phyloP scores from a whole-genome alignment of 2,329 filamentous ascomycete genomes.

The Lecanosticta acicola region DNA sequence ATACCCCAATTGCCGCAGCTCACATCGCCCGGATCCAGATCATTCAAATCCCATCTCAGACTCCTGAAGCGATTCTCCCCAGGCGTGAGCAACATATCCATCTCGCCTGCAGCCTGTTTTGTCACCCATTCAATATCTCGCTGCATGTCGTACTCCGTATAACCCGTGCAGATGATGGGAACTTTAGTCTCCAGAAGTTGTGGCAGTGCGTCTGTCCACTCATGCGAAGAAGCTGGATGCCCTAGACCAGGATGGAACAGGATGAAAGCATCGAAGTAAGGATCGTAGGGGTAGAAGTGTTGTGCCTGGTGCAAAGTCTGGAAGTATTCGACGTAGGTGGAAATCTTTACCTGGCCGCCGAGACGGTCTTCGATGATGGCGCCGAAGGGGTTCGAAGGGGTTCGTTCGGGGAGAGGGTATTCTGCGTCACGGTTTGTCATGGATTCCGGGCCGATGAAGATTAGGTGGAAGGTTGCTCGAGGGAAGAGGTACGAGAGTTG shows the following conservation, averaged over 20 bases:
- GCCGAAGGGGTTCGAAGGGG: constrained; percentile 81
- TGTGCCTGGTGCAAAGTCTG: constrained; percentile 90
- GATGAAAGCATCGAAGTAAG: constrained; percentile 97
- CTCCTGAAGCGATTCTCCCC: constrained; percentile 93
- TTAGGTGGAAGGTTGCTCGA: constrained; percentile 78
- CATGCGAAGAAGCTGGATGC: constrained; percentile 85
- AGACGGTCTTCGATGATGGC: constrained; percentile 90
- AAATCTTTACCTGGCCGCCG: constrained; percentile 87
- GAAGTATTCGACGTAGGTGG: constrained; percentile 96
- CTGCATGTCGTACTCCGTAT: constrained; percentile 92
- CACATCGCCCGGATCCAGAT: constrained; percentile 87
- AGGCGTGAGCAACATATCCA: constrained; percentile 84
- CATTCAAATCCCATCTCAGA: constrained; percentile 93
- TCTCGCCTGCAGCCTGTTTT: constrained; percentile 79
- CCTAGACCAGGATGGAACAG: constrained; percentile 95
- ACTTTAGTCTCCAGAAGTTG: constrained; percentile 90
- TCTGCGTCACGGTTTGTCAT: constrained; percentile 93
- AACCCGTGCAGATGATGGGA: constrained; percentile 89
- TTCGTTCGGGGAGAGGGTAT: constrained; percentile 83
- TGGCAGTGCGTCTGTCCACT: constrained; percentile 89
- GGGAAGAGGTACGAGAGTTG: constrained; percentile 94
- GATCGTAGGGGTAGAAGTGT: constrained; percentile 89
- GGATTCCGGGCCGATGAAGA: constrained; percentile 93
- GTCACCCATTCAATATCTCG: constrained; percentile 86
- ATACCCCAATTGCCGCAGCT: constrained; percentile 96